phyloP scores from a whole-genome alignment of 352 stramenopile genomes.

The Phytophthora pluvialis region DNA sequence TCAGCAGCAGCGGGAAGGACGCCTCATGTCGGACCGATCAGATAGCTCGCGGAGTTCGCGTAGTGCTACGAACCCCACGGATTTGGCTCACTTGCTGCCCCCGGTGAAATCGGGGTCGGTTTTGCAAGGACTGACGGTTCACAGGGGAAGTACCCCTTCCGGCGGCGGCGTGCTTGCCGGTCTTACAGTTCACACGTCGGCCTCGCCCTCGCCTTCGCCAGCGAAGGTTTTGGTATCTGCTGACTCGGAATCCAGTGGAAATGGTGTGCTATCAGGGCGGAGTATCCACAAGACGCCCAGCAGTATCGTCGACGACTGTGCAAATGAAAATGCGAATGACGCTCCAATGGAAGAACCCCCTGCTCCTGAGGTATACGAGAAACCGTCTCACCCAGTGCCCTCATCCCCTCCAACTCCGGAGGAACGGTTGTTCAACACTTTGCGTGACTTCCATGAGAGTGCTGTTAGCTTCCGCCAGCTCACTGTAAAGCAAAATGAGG shows the following conservation, averaged over 20 bases:
- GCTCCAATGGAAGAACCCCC: slow-evolving; percentile 20
- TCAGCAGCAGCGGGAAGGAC: slow-evolving; percentile 41
- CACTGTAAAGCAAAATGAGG: slow-evolving; percentile 72
- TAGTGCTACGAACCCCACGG: slow-evolving; percentile 51
- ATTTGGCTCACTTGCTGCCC: slow-evolving; percentile 72
- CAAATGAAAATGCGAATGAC: slow-evolving; percentile 18
- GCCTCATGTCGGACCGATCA: slow-evolving; percentile 32
- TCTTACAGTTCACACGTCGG: slow-evolving; percentile 67
- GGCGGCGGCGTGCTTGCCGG: slow-evolving; percentile 61
- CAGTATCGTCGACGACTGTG: slow-evolving; percentile 24
- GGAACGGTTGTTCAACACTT: slow-evolving; percentile 67
- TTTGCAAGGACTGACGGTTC: slow-evolving; percentile 69
- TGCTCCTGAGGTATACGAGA: slow-evolving; percentile 34
- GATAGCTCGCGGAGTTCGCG: slow-evolving; percentile 39
- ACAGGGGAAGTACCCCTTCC: slow-evolving; percentile 32
- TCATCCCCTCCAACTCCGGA: slow-evolving; percentile 57
- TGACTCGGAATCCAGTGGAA: slow-evolving; percentile 29
- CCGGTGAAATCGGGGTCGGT: slow-evolving; percentile 65
- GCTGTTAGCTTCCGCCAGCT: slow-evolving; percentile 70
- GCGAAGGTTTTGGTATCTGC: slow-evolving; percentile 24
- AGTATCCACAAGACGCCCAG: slow-evolving; percentile 45
- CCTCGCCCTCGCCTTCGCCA: slow-evolving; percentile 44
- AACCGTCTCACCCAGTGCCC: slow-evolving; percentile 26
- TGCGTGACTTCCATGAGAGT: slow-evolving; percentile 80
- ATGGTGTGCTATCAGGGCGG: slow-evolving; percentile 60